These are phyloP conservation scores for Petunia hybrid DNA, from an alignment of 305 asterid species.

Conservation along the genomic window DNA sequence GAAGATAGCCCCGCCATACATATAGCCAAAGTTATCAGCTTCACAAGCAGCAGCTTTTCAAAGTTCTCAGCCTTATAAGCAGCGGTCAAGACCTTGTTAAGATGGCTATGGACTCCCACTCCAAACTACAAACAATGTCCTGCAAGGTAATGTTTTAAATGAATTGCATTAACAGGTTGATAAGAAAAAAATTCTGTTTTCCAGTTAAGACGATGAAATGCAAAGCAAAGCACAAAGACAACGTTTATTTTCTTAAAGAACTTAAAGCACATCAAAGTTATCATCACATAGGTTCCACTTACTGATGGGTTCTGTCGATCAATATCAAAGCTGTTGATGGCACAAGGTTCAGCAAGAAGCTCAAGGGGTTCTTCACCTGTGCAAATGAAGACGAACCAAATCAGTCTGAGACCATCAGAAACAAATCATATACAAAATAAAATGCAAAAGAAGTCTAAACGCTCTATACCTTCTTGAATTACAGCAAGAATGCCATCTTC, in stretches of 20 bases:
- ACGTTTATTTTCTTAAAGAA: not conserved
- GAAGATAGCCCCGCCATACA: not conserved
- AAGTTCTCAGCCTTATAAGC: constrained; percentile 22
- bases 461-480: constrained; percentile 69
- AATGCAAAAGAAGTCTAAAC: not conserved
- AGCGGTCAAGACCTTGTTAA: constrained; percentile 55
- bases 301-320: constrained; percentile 83
- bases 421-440: constrained; percentile 11
- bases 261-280: not conserved
- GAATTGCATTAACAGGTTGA: not conserved
- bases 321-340: constrained; percentile 91
- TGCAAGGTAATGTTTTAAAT: constrained; percentile 41
- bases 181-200: too few relatives aligned
- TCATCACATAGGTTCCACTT: constrained; percentile 34
- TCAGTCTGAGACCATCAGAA: constrained; percentile 37
- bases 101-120: constrained; percentile 92
- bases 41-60: not conserved
- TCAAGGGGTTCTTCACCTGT: constrained; percentile 78
- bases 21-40: not conserved
- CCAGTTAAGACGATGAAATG: too few relatives aligned
- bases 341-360: constrained; percentile 88
- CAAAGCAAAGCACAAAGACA: not conserved
- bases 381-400: constrained; percentile 31
- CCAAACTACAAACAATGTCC: constrained; percentile 93
- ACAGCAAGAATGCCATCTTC: constrained; percentile 93